These are phyloP conservation scores for Betula pendula DNA, from an alignment of 306 rosid species.

Conservation along the genomic window DNA sequence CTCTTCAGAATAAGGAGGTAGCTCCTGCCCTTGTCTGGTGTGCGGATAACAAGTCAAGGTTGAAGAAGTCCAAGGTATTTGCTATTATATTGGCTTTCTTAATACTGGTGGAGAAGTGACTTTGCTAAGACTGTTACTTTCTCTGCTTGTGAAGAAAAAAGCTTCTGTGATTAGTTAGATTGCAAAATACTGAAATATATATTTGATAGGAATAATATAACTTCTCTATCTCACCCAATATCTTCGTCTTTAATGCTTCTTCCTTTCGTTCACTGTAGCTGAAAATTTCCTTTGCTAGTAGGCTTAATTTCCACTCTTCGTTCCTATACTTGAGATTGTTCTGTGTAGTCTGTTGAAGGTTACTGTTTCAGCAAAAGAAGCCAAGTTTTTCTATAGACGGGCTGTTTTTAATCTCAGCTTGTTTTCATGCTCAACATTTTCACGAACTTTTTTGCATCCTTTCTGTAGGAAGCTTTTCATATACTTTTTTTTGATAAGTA, in stretches of 20 bases:
- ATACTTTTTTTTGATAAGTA: no score
- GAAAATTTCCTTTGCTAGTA: background rate
- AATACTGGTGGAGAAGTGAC: background rate
- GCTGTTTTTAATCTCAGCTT: background rate
- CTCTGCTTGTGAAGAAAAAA: background rate
- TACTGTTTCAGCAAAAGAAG: background rate
- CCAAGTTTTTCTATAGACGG: background rate
- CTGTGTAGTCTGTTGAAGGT: background rate
- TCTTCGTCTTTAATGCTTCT: background rate
- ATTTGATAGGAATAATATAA: background rate
- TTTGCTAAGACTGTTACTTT: background rate
- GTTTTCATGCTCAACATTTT: background rate
- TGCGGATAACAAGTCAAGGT: constrained; percentile 87
- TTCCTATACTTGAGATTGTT: background rate
- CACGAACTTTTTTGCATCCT: background rate
- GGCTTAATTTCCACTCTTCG: background rate
- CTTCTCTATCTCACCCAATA: background rate
- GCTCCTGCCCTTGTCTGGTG: constrained; percentile 97
- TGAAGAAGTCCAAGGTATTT: constrained; percentile 87
- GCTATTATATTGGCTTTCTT: constrained; percentile 21
- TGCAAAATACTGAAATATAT: background rate
- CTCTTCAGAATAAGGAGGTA: constrained; percentile 82
- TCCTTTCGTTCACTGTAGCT: background rate
- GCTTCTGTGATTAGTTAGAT: background rate
- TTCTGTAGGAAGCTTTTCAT: background rate